Base-by-base conservation (phyloP, 495 filamentous ascomycete species). In the Terfezia claveryi region DNA sequence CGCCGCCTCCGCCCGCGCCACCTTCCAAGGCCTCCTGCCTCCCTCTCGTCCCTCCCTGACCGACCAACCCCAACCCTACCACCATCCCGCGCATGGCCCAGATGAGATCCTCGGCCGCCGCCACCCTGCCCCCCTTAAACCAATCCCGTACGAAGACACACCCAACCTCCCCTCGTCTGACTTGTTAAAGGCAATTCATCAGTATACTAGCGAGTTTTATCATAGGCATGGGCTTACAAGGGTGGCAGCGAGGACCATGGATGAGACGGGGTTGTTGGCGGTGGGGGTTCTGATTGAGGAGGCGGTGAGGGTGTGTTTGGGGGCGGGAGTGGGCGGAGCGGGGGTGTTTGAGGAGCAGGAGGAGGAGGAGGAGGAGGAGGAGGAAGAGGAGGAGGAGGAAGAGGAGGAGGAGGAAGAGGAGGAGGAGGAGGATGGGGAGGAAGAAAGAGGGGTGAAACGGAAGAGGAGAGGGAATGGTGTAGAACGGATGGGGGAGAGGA, bases 231-330 rank as follows among this genome's bases (percentile, higher is more conserved):
- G 16, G 16, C 10, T 11, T 16, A 20, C 20, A 20, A 20, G 20
- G 20, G 20, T 0, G 20, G 41, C 14, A 5, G 41, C 4, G 17
- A 46, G 41, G 32, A 85, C 77, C 58, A 75, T 94, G 77, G 83
- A 94, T 62, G 87, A 87, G 68, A 89, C 83, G 9, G 85, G 86
- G 1, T 65, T 94, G 53, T 69, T 94, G 56, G 83, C 83, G 0
- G 69, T 92, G 67, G 87, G 86, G 0, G 78, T 94, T 23, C 61
- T 94, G 54, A 66, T 93, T 37, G 87, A 94, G 68, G 87, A 94
- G 64, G 73, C 80, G 54, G 70, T 74, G 5, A 71, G 70, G 16
- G 76, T 81, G 49, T 68, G 68, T 0, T 68, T 93, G 11, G 86
- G 83, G 1, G 70, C 4, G 4, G 12, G 41, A 8, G 41, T 14